Evolutionary conservation across 2,329 filamentous ascomycete species (phyloP), one percentile per base, ranked within the genome.

Genomic region (Cadophora sp.): DNA sequence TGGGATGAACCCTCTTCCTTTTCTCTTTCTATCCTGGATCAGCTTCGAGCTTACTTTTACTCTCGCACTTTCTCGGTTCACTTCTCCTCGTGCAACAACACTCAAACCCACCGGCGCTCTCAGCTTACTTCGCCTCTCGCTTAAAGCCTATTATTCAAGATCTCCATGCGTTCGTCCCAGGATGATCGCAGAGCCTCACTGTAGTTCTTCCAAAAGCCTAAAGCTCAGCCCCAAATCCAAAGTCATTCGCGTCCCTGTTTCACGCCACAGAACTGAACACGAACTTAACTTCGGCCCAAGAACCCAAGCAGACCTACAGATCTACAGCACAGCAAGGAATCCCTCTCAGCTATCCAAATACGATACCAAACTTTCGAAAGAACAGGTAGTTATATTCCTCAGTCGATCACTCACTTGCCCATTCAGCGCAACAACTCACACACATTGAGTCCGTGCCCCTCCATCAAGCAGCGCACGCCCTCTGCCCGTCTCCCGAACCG

Each of bases 1-100:
- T 59, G 9, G 31, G n/a, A 59, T 59, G 31, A 40, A 59, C 55
- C 55, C 31, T 59, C 53, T 22, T 59, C 31, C 11, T 7, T 34
- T 16, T 26, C 6, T 22, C 9, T 19, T 22, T 31, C 27, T 8
- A 37, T 37, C 34, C n/a, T n/a, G n/a, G 29, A 56, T 34, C 29
- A 7, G 19, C 29, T 24, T 56, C 29, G 34, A n/a, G n/a, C n/a
- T n/a, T n/a, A n/a, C 34, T 37, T 37, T 31, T 14, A 34, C 27
- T 59, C 14, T 40, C 55, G 37, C 9, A 7, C 16, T n/a, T n/a
- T 40, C 19, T 24, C n/a, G 29, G 12, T n/a, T 16, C n/a, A 26
- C 22, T 22, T 16, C 3, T 12, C 22, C 31, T 16, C 27, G 8
- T 26, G 3, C 26, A 16, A 19, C 14, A 29, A 3, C 12, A 16